Evolutionary conservation across 345 rosid species (phyloP), one percentile per base, ranked within the genome.

Genomic region (Dovyalis caffra): DNA sequence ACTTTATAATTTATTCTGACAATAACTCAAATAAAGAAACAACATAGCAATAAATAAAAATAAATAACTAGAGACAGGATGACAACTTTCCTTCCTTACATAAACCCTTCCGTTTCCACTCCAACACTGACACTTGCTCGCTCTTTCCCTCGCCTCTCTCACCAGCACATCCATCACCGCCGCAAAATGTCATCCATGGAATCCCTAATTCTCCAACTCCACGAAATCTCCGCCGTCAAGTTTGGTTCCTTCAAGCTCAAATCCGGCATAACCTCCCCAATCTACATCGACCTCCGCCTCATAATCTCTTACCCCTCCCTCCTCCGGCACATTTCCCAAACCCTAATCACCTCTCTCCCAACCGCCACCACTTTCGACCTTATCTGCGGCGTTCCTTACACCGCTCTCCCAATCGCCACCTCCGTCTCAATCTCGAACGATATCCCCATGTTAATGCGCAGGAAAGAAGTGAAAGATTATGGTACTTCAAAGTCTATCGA

Each of bases 241-340:
- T 95, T 95, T 80, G 97, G 94, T 0, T 85, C 84, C 77, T 95
- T 91, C 84, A 93, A 91, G 84, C 92, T 95, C 32, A 95, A 95
- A 84, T 93, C 99, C 61, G 99, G 98, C 73, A 93, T 95, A 82
- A 78, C 79, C 37, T 93, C 98, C 28, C 98, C 99, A 3, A 81
- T 91, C 75, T 95, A 95, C 86, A 93, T 95, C 77, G 99, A 95
- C 77, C 97, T 95, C 70, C 98, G 99, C 71, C 92, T 91, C 80
- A 90, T 95, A 37, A 88, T 91, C 80, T 87, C 97, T 0, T 86
- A 90, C 78, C 98, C 98, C 6, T 82, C 93, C 23, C 91, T 93
- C 87, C 90, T 93, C 68, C 77, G 84, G 77, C 92, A 80, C 69
- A 91, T 95, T 85, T 90, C 99, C 70, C 83, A 83, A 33, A 89